Percentiles rank a stretch among this genome's conserved stretches.
Evolutionary conservation across 1,139 yeast genomes (phyloP).

Genomic region (Eremothecium coryli): DNA sequence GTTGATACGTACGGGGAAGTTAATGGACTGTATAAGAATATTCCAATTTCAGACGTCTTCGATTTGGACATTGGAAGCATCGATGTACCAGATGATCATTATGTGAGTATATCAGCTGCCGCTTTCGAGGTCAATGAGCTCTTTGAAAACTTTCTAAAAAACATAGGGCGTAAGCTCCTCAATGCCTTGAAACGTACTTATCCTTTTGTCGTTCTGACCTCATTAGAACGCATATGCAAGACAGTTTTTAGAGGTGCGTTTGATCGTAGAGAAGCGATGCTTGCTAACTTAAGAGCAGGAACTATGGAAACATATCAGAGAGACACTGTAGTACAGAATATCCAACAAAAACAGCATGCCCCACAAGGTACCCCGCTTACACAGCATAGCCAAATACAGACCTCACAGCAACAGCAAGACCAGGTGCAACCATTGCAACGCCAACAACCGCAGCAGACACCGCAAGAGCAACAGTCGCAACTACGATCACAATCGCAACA

Average conservation of each 20-base stretch:
- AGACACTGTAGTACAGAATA: background rate
- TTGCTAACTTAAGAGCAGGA: background rate
- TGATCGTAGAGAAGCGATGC: conserved; percentile 1
- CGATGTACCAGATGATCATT: conserved; percentile 8
- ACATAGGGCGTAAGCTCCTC: conserved; percentile 3
- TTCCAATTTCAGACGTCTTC: conserved; percentile 5
- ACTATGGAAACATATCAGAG: background rate
- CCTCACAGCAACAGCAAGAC: background rate
- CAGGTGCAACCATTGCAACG: background rate
- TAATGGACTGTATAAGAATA: background rate
- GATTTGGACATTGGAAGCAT: conserved; percentile 8
- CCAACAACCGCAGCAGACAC: background rate
- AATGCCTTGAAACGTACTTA: conserved; percentile 8
- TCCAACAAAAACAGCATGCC: background rate
- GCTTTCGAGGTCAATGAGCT: conserved; percentile 3
- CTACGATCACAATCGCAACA: too few species aligned
- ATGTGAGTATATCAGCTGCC: conserved; percentile 5
- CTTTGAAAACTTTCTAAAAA: conserved; percentile 6
- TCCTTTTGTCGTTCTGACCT: conserved; percentile 8
- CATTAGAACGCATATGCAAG: conserved; percentile 9
- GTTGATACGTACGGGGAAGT: conserved; percentile 1
- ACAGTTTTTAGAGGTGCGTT: conserved; percentile 7
- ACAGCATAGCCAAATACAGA: background rate
- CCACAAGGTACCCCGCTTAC: too few species aligned
- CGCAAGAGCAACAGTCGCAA: background rate